Evolutionary conservation across 2,329 filamentous ascomycete genomes (phyloP).

Genomic region (Scedosporium apiospermum): DNA sequence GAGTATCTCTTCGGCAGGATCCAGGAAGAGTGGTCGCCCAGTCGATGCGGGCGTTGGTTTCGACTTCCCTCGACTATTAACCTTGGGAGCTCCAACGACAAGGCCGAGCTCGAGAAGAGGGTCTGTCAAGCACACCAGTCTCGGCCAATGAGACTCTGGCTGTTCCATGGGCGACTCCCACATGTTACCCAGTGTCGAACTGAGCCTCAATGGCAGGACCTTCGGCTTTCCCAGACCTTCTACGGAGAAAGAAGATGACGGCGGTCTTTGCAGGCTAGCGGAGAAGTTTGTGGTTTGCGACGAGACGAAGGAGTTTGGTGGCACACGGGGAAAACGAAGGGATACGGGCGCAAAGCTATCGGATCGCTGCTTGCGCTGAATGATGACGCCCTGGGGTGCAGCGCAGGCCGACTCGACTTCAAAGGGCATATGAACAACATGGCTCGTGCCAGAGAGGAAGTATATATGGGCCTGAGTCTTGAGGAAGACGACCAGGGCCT

Average conservation of each 20-base stretch:
- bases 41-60: constrained; percentile 21
- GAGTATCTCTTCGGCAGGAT: constrained; percentile 71
- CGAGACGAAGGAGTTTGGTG: constrained; percentile 75
- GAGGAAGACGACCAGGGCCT: constrained; percentile 81
- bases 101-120: constrained; percentile 79
- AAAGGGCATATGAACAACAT: constrained; percentile 89
- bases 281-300: constrained; percentile 43
- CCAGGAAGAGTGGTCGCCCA: constrained; percentile 48
- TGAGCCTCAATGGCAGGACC: constrained; percentile 40
- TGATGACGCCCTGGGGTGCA: constrained; percentile 70
- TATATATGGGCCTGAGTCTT: constrained; percentile 90
- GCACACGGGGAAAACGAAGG: constrained; percentile 51
- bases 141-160: constrained; percentile 54
- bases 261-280: constrained; percentile 23
- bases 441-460: constrained; percentile 77
- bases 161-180: constrained; percentile 46
- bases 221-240: constrained; percentile 48
- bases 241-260: constrained; percentile 36
- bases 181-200: constrained; percentile 45
- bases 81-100: constrained; percentile 54
- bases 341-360: constrained; percentile 41
- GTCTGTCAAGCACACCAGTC: constrained; percentile 76
- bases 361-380: constrained; percentile 65
- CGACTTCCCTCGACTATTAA: constrained; percentile 17
- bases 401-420: constrained; percentile 83